A percentile compares a stretch with the other conserved stretches of the same genome.
These are phyloP conservation scores for Odontarrhena argentea DNA, from an alignment of 345 rosid species.

Conservation along the genomic window DNA sequence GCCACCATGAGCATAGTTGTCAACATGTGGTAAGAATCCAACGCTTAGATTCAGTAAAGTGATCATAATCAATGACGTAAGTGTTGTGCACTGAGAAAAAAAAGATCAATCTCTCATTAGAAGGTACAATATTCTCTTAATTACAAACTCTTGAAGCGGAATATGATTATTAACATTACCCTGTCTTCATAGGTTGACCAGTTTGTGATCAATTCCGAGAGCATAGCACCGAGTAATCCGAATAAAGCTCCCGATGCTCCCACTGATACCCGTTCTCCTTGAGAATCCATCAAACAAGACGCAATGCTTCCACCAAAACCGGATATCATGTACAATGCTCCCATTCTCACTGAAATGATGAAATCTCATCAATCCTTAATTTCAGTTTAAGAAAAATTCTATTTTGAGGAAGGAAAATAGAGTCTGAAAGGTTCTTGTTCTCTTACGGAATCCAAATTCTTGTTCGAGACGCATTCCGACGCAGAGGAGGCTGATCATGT, in stretches of 20 bases:
- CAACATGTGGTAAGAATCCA: conserved; percentile 77
- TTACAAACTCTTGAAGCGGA: not conserved
- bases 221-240: conserved; percentile 94
- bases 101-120: not conserved
- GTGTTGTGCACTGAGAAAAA: conserved; percentile 61
- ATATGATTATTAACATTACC: conserved; percentile 44
- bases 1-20: conserved; percentile 92
- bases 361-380: not conserved
- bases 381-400: no score
- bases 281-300: conserved; percentile 52
- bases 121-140: not conserved
- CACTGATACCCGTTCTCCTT: conserved; percentile 55
- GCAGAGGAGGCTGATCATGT: conserved; percentile 80
- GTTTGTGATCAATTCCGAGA: conserved; percentile 88
- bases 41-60: conserved; percentile 72
- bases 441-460: conserved; percentile 90
- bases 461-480: conserved; percentile 77
- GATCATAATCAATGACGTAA: conserved; percentile 61
- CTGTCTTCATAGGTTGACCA: conserved; percentile 87
- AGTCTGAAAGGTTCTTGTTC: not conserved
- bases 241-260: conserved; percentile 98
- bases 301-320: conserved; percentile 87
- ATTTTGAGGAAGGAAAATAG: no score
- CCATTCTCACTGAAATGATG: conserved; percentile 78
- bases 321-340: conserved; percentile 62